Evolutionary conservation across 345 rosid species (phyloP).

Genomic region (Xanthoceras sorbifolium): DNA sequence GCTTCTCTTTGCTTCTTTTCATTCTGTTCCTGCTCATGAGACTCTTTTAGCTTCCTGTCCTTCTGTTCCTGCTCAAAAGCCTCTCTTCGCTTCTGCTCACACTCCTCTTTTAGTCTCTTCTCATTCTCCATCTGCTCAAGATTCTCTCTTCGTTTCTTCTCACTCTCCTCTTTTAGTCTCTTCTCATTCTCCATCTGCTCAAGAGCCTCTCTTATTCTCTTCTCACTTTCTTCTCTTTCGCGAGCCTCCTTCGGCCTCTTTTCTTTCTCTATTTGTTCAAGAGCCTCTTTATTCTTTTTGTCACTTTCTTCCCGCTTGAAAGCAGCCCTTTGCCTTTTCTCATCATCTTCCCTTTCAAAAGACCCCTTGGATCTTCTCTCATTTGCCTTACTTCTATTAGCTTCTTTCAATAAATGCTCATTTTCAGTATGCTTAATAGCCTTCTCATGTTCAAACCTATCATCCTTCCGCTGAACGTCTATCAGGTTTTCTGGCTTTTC

Average conservation of each 20-base stretch:
- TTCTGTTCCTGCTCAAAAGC: constrained; percentile 39
- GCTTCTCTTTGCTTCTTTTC: constrained; percentile 41
- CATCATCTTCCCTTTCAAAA: constrained; percentile 35
- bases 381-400: constrained; percentile 30
- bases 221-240: constrained; percentile 30
- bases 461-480: constrained; percentile 36
- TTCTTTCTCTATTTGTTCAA: constrained; percentile 36
- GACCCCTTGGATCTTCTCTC: constrained; percentile 35
- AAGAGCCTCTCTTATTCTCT: constrained; percentile 28
- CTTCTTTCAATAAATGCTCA: constrained; percentile 34
- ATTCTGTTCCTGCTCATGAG: constrained; percentile 35
- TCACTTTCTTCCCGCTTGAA: constrained; percentile 38
- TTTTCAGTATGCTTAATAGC: constrained; percentile 30
- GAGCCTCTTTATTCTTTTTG: constrained; percentile 34
- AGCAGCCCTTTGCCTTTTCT: constrained; percentile 27
- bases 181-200: constrained; percentile 41
- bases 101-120: constrained; percentile 47
- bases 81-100: constrained; percentile 44
- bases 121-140: constrained; percentile 50
- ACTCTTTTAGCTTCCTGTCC: constrained; percentile 33
- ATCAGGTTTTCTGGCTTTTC: constrained; percentile 37
- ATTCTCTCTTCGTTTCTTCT: constrained; percentile 38
- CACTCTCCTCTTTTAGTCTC: constrained; percentile 40
- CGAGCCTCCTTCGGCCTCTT: constrained; percentile 34
- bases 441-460: constrained; percentile 31